phyloP scores from a whole-genome alignment of 1,139 yeast species.

The Pichia sp. region DNA sequence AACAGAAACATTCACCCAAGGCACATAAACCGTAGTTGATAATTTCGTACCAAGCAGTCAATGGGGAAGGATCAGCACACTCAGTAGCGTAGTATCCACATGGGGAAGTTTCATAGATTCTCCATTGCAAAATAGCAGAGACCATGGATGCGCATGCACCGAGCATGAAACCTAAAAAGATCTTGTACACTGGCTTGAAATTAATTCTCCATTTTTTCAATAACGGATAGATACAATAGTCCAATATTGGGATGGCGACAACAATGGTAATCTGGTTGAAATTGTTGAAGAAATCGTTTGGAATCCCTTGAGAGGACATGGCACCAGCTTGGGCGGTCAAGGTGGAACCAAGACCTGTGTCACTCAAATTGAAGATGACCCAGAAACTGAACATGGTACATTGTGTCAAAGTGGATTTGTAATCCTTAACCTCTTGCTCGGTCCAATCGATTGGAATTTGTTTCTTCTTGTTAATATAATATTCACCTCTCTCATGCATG shows the following conservation, averaged over 20 bases:
- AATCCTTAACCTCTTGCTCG: slow-evolving; percentile 60
- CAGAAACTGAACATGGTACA: slow-evolving; percentile 59
- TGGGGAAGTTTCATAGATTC: slow-evolving; percentile 72
- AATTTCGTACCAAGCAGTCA: slow-evolving; percentile 55
- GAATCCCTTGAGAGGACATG: slow-evolving; percentile 62
- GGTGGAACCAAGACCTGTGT: slow-evolving; percentile 59
- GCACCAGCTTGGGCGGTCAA: slow-evolving; percentile 65
- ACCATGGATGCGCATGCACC: slow-evolving; percentile 69
- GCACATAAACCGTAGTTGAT: slow-evolving; percentile 50
- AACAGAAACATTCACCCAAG: slow-evolving; percentile 52
- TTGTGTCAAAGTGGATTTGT: slow-evolving; percentile 52
- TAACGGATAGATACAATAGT: slow-evolving; percentile 51
- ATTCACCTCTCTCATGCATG: slow-evolving; percentile 43
- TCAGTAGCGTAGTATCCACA: slow-evolving; percentile 60
- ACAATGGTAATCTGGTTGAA: slow-evolving; percentile 66
- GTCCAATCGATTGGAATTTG: slow-evolving; percentile 42
- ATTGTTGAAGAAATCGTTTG: slow-evolving; percentile 65
- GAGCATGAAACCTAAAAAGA: slow-evolving; percentile 69
- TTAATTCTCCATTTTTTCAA: slow-evolving; percentile 53
- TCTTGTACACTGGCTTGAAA: slow-evolving; percentile 31
- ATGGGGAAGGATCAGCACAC: slow-evolving; percentile 45
- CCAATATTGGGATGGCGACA: slow-evolving; percentile 58
- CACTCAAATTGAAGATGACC: slow-evolving; percentile 57
- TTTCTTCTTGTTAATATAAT: slow-evolving; percentile 31
- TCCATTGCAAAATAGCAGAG: slow-evolving; percentile 79